Conservation (phyloP, 305 asterid species). For the Solanum hybrid region DNA sequence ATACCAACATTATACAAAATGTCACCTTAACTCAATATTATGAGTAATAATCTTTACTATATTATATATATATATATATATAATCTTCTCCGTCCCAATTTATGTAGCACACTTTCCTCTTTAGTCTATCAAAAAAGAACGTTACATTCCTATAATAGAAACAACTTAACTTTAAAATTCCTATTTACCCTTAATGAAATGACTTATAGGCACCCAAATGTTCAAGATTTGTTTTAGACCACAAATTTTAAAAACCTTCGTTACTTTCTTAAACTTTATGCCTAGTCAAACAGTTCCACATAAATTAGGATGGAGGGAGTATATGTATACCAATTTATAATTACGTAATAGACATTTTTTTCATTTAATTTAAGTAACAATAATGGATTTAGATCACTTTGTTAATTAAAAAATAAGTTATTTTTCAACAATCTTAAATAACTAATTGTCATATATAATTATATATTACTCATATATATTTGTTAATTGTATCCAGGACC, state of each 20-base stretch:
- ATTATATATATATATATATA: no score
- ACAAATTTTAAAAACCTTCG: neutral
- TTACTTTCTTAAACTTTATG: neutral
- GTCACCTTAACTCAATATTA: neutral
- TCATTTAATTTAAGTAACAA: neutral
- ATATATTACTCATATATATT: neutral
- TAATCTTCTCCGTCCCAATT: neutral
- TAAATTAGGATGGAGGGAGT: neutral
- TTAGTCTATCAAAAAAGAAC: neutral
- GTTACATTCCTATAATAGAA: neutral
- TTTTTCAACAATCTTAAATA: neutral
- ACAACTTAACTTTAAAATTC: neutral
- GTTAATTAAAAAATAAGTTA: neutral
- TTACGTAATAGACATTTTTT: neutral
- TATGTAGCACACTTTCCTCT: neutral
- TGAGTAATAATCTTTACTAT: neutral
- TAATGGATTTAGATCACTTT: neutral
- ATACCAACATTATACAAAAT: neutral
- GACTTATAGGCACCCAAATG: neutral
- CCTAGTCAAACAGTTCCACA: neutral
- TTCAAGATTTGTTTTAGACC: neutral
- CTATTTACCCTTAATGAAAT: neutral
- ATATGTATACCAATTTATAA: neutral
- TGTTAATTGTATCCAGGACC: neutral
- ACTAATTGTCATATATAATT: neutral